A percentile compares a stretch with the other conserved stretches of the same genome.
Conservation (phyloP, 495 filamentous ascomycete species). For the Evernia prunastri region DNA sequence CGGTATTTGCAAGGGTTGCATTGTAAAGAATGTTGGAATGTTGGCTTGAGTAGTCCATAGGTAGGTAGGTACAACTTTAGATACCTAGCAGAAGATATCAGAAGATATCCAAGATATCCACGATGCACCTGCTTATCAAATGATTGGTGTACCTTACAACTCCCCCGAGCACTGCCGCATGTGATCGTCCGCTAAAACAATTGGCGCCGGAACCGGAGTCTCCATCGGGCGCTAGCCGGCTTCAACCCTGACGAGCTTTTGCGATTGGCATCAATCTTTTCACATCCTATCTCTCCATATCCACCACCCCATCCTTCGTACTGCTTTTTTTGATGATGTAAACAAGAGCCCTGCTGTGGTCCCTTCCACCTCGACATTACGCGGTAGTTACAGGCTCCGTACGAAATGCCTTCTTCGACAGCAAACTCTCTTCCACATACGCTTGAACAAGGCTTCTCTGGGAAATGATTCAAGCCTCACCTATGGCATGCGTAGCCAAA, state of each 20-base stretch:
- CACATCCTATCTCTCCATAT: neutral
- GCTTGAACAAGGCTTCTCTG: neutral
- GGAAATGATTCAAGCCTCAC: neutral
- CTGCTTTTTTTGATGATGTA: neutral
- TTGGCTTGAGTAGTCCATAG: no score
- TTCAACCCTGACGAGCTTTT: neutral
- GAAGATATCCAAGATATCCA: no score
- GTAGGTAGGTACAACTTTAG: no score
- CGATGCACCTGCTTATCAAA: neutral
- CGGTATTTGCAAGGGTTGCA: neutral
- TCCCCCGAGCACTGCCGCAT: no score
- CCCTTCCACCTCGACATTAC: neutral
- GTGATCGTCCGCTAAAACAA: neutral
- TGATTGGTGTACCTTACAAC: no score
- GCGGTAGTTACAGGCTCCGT: neutral
- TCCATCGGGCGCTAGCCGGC: neutral
- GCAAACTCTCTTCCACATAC: no score
- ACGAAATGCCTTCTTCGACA: neutral
- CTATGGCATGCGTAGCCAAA: neutral
- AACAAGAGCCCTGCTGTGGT: neutral
- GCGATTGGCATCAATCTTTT: neutral
- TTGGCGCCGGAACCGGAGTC: neutral
- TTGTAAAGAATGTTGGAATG: neutral
- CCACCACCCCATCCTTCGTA: neutral
- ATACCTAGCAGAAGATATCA: no score